These are phyloP conservation scores for Trichoderma afroharzianum DNA, from an alignment of 2,329 filamentous ascomycete genomes.

Conservation along the genomic window DNA sequence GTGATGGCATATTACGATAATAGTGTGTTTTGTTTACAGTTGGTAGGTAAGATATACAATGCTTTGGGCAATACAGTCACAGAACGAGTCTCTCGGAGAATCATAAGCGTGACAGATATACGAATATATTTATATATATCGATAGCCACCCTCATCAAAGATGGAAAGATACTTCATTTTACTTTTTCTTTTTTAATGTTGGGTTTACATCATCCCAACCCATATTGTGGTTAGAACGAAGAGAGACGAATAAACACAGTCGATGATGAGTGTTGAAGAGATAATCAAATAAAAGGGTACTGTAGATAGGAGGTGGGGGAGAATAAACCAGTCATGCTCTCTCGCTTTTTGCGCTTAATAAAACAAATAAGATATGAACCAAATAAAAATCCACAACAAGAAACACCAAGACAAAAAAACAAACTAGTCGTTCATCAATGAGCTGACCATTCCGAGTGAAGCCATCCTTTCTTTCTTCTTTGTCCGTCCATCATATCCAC, in stretches of 20 bases:
- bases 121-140: background rate
- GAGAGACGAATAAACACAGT: background rate
- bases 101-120: background rate
- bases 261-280: background rate
- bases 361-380: background rate
- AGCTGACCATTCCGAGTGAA: conserved; percentile 1
- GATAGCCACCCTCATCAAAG: background rate
- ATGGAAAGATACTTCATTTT: background rate
- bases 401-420: background rate
- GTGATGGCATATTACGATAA: background rate
- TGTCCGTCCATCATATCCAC: background rate
- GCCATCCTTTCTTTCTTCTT: background rate
- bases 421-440: conserved; percentile 2
- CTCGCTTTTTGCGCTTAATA: background rate
- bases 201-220: background rate
- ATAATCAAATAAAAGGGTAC: background rate
- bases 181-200: background rate
- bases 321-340: background rate
- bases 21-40: background rate
- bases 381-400: background rate
- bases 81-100: background rate
- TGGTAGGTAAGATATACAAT: background rate
- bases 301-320: background rate
- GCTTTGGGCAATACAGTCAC: background rate
- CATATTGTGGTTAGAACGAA: background rate